These are phyloP conservation scores for Schizosaccharomyces cryophilus DNA, from an alignment of 805 yeast species.

Conservation along the genomic window DNA sequence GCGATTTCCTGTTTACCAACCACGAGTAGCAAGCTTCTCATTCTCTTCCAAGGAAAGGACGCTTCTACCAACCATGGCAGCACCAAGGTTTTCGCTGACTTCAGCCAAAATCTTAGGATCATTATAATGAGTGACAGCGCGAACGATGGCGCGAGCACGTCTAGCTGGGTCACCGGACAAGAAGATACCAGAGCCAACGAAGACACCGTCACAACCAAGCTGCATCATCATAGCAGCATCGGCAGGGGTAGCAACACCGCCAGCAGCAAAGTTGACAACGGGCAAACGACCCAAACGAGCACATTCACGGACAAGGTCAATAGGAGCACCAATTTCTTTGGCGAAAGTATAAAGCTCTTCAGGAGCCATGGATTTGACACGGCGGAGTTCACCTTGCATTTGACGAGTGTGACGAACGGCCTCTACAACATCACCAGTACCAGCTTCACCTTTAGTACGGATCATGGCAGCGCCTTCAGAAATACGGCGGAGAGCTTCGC, in stretches of 20 bases:
- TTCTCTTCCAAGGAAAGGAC: conserved; percentile 25
- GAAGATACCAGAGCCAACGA: conserved; percentile 61
- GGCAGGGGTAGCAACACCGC: conserved; percentile 72
- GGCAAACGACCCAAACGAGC: conserved; percentile 38
- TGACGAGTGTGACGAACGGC: conserved; percentile 51
- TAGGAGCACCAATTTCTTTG: conserved; percentile 32
- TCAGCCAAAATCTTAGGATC: conserved; percentile 37
- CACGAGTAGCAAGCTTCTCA: conserved; percentile 15
- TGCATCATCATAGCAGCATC: conserved; percentile 73
- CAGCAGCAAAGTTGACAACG: conserved; percentile 71
- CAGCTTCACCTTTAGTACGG: conserved; percentile 73
- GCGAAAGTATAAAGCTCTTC: conserved; percentile 29
- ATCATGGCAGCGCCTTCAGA: conserved; percentile 72
- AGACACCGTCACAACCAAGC: conserved; percentile 55
- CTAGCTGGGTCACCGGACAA: conserved; percentile 46
- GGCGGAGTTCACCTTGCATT: conserved; percentile 31
- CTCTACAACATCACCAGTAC: conserved; percentile 67
- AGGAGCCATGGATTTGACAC: conserved; percentile 20
- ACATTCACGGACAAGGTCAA: conserved; percentile 25
- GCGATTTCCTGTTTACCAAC: conserved; percentile 6
- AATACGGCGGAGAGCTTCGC: conserved; percentile 59
- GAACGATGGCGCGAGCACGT: conserved; percentile 55
- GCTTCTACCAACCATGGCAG: conserved; percentile 50
- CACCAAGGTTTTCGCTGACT: conserved; percentile 45
- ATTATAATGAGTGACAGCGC: conserved; percentile 47